A percentile compares a stretch with the other conserved stretches of the same genome.
These are phyloP conservation scores for Scheffersomyces amazonensis DNA, from an alignment of 805 yeast genomes.

Conservation along the genomic window DNA sequence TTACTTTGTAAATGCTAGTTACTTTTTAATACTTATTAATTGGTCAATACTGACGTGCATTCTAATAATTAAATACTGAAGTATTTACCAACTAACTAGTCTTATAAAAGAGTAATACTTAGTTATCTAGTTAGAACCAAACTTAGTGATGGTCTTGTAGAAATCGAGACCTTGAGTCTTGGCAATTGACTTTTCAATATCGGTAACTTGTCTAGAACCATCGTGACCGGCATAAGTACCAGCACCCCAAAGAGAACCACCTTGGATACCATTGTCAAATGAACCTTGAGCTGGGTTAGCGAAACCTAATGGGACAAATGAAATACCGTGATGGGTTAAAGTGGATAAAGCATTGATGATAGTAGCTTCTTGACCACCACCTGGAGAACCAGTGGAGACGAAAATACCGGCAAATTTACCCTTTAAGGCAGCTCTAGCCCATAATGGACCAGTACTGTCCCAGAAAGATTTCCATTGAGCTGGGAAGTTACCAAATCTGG, in stretches of 20 bases:
- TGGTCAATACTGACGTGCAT: neutral
- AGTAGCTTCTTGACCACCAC: constrained; percentile 82
- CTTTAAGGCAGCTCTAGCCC: constrained; percentile 69
- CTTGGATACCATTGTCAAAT: constrained; percentile 63
- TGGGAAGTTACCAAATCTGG: constrained; percentile 79
- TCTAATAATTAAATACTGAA: neutral
- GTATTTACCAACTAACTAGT: neutral
- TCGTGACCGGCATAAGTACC: constrained; percentile 74
- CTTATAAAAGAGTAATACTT: neutral
- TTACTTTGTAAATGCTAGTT: too few relatives aligned
- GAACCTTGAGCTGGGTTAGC: constrained; percentile 50
- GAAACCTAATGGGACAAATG: constrained; percentile 76
- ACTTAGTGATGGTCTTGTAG: constrained; percentile 15
- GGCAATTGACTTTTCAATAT: constrained; percentile 60
- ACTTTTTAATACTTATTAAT: neutral
- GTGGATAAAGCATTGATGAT: constrained; percentile 59
- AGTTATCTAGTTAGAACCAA: neutral
- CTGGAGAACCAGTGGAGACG: constrained; percentile 67
- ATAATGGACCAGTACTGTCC: constrained; percentile 73
- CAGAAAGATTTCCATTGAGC: constrained; percentile 74
- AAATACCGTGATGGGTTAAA: constrained; percentile 75
- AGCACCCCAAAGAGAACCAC: constrained; percentile 86
- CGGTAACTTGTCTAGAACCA: constrained; percentile 67
- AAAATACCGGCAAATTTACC: constrained; percentile 76
- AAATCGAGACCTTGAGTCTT: constrained; percentile 65